Evolutionary conservation across 2,329 filamentous ascomycete genomes (phyloP).

Genomic region (Tolypocladium inflatum): DNA sequence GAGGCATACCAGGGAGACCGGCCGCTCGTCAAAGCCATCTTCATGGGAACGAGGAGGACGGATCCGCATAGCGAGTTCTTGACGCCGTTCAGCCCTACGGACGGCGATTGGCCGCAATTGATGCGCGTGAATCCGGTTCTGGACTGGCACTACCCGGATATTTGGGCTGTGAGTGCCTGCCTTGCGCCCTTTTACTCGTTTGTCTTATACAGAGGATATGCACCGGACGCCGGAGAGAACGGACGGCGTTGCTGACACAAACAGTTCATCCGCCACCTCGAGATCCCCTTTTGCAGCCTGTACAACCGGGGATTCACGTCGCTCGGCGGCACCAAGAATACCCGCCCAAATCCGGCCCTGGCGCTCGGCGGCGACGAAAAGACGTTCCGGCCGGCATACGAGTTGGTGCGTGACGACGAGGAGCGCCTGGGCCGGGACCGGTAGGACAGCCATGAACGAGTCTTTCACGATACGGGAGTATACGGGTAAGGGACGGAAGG

Average conservation of each 20-base stretch:
- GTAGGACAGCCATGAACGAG: slow-evolving; percentile 10
- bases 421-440: slow-evolving; percentile 68
- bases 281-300: slow-evolving; percentile 73
- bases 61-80: slow-evolving; percentile 80
- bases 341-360: slow-evolving; percentile 76
- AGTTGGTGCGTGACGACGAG: slow-evolving; percentile 63
- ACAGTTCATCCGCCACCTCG: slow-evolving; percentile 72
- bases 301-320: slow-evolving; percentile 89
- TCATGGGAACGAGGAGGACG: slow-evolving; percentile 65
- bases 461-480: neutral
- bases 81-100: slow-evolving; percentile 78
- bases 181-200: neutral
- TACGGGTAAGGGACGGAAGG: neutral
- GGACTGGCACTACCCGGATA: slow-evolving; percentile 94
- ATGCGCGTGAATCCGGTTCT: slow-evolving; percentile 93
- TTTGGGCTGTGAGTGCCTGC: slow-evolving; percentile 67
- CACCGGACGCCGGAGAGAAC: neutral
- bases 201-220: neutral
- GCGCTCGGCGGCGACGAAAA: slow-evolving; percentile 25
- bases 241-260: slow-evolving; percentile 7
- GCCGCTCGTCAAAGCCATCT: slow-evolving; percentile 51
- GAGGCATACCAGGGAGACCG: slow-evolving; percentile 62
- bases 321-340: slow-evolving; percentile 83
- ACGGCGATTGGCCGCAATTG: slow-evolving; percentile 82
- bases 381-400: slow-evolving; percentile 63